Conservation (phyloP, 257 asterid genomes). For the Paulownia fortunei region DNA sequence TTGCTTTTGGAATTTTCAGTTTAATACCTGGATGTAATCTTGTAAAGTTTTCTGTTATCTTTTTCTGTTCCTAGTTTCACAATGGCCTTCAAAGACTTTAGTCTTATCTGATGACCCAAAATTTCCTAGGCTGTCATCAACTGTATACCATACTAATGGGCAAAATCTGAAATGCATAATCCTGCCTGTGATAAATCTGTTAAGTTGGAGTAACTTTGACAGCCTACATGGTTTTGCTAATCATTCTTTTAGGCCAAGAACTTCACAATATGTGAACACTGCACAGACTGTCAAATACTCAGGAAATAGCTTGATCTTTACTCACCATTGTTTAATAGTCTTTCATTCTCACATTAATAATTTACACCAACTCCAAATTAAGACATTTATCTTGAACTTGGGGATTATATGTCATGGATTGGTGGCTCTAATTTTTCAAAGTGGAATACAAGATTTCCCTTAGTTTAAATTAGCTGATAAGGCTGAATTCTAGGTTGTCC, state of each 20-base stretch:
- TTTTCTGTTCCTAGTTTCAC: conserved; percentile 9
- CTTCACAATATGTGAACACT: conserved; percentile 10
- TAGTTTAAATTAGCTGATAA: neutral
- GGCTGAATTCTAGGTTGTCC: neutral
- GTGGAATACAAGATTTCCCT: neutral
- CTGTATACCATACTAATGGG: neutral
- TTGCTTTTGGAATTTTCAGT: neutral
- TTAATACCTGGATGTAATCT: neutral
- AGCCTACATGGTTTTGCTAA: neutral
- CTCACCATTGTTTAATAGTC: conserved; percentile 15
- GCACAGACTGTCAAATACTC: neutral
- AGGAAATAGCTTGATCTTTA: neutral
- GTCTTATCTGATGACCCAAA: conserved; percentile 8
- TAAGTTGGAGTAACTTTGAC: neutral
- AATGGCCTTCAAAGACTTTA: neutral
- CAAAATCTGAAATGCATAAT: conserved; percentile 1
- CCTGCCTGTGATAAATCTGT: conserved; percentile 22
- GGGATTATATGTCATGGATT: neutral
- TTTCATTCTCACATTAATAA: neutral
- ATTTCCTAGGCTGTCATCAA: neutral
- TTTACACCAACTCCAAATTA: neutral
- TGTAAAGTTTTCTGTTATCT: conserved; percentile 10
- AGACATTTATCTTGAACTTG: neutral
- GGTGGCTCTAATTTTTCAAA: neutral
- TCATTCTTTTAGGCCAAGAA: conserved; percentile 6